Conservation (phyloP, 2,329 filamentous ascomycete genomes). For the Elsinoe fawcettii region DNA sequence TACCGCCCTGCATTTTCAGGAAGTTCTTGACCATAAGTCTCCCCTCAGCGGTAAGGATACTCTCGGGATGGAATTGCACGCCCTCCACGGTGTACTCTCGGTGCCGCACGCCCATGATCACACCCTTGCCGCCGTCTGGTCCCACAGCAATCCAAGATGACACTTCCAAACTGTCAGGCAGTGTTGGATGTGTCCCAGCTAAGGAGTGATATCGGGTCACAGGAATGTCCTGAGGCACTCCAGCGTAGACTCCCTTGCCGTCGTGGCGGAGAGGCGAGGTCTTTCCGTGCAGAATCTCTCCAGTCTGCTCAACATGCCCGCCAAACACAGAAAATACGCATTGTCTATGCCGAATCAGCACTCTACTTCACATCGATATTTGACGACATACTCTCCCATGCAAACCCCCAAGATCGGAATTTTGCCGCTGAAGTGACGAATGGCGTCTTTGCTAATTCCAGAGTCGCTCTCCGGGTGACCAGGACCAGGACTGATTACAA, state of each 20-base stretch:
- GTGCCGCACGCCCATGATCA: constrained; percentile 96
- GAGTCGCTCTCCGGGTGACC: constrained; percentile 89
- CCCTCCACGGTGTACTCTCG: constrained; percentile 87
- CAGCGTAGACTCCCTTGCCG: constrained; percentile 79
- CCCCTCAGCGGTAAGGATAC: constrained; percentile 85
- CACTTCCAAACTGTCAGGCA: constrained; percentile 79
- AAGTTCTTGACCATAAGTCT: constrained; percentile 90
- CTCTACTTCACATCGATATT: constrained; percentile 2
- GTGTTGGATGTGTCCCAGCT: constrained; percentile 78
- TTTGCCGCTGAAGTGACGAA: constrained; percentile 85
- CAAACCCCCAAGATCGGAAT: constrained; percentile 96
- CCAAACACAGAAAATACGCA: constrained; percentile 95
- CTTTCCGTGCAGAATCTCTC: constrained; percentile 95
- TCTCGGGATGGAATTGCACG: constrained; percentile 96
- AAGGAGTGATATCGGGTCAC: constrained; percentile 96
- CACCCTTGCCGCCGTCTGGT: constrained; percentile 66
- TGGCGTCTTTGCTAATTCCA: constrained; percentile 85
- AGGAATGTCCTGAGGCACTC: constrained; percentile 69
- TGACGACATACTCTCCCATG: constrained; percentile 76
- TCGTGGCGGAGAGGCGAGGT: constrained; percentile 88
- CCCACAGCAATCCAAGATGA: constrained; percentile 79
- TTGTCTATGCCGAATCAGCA: constrained; percentile 49
- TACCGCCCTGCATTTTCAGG: constrained; percentile 76
- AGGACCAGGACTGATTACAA: constrained; percentile 90
- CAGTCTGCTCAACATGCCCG: constrained; percentile 82